A percentile compares a stretch with the other conserved stretches of the same genome.
Conservation (phyloP, 2,329 filamentous ascomycete genomes). For the Hypoxylon sp. region DNA sequence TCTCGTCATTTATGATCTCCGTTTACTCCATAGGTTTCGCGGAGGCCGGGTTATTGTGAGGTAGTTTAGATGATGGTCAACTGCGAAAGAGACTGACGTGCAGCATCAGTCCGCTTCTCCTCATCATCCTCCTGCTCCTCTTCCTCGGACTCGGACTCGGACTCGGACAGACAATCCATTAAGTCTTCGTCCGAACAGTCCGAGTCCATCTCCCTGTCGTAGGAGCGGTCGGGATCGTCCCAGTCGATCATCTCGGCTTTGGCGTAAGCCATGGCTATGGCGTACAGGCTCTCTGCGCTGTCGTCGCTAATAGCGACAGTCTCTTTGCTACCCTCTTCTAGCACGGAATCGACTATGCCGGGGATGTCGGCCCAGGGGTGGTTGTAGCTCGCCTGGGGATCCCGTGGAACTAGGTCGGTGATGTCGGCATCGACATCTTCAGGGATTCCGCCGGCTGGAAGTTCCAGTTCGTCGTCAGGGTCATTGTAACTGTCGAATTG, state of each 20-base stretch:
- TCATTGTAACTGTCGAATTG: not conserved
- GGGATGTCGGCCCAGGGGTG: not conserved
- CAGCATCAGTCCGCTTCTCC: too few relatives aligned
- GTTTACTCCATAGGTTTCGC: not conserved
- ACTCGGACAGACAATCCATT: too few relatives aligned
- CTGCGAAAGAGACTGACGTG: too few relatives aligned
- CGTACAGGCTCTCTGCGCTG: not conserved
- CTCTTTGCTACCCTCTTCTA: not conserved
- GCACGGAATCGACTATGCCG: not conserved
- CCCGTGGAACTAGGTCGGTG: not conserved
- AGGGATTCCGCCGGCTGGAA: not conserved
- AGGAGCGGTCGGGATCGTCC: too few relatives aligned
- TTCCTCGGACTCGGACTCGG: too few relatives aligned
- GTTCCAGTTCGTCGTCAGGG: not conserved
- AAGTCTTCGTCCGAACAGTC: not conserved
- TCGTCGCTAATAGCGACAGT: not conserved
- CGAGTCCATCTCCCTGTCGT: too few relatives aligned
- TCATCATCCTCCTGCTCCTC: too few relatives aligned
- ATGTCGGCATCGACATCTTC: slow-evolving; percentile 17
- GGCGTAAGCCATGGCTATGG: not conserved
- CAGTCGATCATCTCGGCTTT: too few relatives aligned
- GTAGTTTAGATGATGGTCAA: too few relatives aligned
- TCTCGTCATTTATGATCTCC: not conserved
- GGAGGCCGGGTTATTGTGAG: not conserved
- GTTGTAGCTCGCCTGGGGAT: not conserved